Evolutionary conservation across 1,284 basidiomycete genomes (phyloP).

Genomic region (Fomitopsis betulina): DNA sequence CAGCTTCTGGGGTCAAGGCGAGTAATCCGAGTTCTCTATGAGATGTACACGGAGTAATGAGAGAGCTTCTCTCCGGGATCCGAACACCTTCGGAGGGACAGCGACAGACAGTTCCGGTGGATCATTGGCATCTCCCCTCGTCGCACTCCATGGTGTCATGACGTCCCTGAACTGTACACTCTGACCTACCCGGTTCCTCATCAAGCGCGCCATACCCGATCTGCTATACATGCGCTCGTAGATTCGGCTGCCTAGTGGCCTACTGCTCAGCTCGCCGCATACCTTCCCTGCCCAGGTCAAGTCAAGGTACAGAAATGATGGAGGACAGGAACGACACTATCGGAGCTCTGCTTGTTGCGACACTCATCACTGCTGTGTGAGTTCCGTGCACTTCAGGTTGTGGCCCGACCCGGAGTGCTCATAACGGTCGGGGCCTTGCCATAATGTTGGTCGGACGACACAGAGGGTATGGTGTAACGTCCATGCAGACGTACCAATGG

Average conservation of each 20-base stretch:
- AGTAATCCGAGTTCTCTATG: no score
- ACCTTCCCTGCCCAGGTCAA: not conserved
- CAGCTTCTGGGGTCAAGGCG: no score
- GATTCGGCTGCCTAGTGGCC: not conserved
- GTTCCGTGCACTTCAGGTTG: not conserved
- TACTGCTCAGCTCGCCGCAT: not conserved
- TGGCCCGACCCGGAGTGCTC: not conserved
- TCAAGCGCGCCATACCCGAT: not conserved
- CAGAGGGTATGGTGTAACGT: not conserved
- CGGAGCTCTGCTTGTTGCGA: not conserved
- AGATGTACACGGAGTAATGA: no score
- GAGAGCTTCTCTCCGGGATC: no score
- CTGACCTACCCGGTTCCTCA: not conserved
- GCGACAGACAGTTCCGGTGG: no score
- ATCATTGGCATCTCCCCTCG: not conserved
- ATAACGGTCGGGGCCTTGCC: not conserved
- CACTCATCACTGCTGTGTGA: not conserved
- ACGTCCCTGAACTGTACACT: not conserved
- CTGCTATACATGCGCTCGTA: not conserved
- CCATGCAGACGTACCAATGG: conserved; percentile 2
- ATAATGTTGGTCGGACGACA: not conserved
- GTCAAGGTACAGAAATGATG: not conserved
- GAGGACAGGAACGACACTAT: not conserved
- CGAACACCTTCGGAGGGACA: no score
- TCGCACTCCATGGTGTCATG: not conserved